A percentile compares a stretch with the other conserved stretches of the same genome.
These are phyloP conservation scores for Hirschioporus abietinus DNA, from an alignment of 768 basidiomycete species.

Conservation along the genomic window DNA sequence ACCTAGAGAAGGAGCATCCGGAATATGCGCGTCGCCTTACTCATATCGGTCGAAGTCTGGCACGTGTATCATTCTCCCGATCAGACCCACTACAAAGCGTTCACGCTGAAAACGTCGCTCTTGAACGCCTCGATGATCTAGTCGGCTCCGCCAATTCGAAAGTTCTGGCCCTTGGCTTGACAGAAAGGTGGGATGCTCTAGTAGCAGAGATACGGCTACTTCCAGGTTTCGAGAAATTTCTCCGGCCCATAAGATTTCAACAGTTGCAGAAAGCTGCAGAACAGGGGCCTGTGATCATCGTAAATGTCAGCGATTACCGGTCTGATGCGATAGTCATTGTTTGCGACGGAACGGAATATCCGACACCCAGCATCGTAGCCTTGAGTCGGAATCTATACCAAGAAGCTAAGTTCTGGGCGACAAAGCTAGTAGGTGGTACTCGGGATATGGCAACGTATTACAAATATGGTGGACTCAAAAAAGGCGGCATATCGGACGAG, in stretches of 20 bases:
- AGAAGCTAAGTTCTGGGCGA: background rate
- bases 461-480: no score
- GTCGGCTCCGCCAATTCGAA: background rate
- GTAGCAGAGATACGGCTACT: constrained; percentile 1
- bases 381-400: background rate
- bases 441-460: background rate
- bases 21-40: background rate
- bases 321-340: background rate
- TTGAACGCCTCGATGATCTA: background rate
- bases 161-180: no score
- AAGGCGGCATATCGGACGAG: background rate
- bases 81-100: no score
- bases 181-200: background rate
- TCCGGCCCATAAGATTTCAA: background rate
- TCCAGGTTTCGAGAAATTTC: background rate
- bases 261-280: background rate
- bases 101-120: background rate
- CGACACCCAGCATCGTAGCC: background rate
- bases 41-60: background rate
- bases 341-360: background rate
- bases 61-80: no score
- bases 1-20: background rate
- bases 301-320: constrained; percentile 1
- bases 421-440: background rate
- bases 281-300: background rate